phyloP scores from a whole-genome alignment of 257 asterid species.

The Ocimum tenuiflorum region DNA sequence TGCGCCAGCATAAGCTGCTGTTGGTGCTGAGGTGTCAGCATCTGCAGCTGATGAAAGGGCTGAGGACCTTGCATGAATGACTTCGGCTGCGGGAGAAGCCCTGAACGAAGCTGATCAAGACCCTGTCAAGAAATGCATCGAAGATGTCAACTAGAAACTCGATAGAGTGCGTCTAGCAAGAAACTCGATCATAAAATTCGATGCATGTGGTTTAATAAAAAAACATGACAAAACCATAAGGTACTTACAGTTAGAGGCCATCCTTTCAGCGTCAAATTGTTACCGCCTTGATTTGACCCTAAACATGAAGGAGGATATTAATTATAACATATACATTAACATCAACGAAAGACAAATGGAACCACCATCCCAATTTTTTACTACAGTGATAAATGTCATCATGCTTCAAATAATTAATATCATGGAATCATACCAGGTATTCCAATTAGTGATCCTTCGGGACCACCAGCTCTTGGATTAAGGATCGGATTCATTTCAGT shows the following conservation, averaged over 20 bases:
- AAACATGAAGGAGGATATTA: conserved; percentile 25
- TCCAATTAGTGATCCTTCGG: conserved; percentile 92
- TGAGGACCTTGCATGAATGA: conserved; percentile 87
- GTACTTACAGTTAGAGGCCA: conserved; percentile 96
- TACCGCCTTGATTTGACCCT: conserved; percentile 95
- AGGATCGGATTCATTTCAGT: conserved; percentile 78
- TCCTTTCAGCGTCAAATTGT: conserved; percentile 93
- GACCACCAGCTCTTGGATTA: conserved; percentile 68
- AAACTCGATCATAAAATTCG: not conserved
- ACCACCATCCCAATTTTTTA: not conserved
- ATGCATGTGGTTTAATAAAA: not conserved
- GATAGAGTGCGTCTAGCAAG: not conserved
- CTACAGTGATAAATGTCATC: not conserved
- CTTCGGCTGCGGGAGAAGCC: conserved; percentile 92
- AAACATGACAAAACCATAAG: not conserved
- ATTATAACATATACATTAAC: conserved; percentile 7
- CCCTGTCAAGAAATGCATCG: conserved; percentile 38
- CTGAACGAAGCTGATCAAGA: conserved; percentile 82
- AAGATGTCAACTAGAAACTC: not conserved
- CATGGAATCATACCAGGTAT: conserved; percentile 51
- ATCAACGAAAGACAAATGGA: conserved; percentile 7
- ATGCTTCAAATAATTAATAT: not conserved
- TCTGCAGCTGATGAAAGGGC: conserved; percentile 86
- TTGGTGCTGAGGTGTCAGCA: conserved; percentile 94
- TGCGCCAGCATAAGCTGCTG: conserved; percentile 94